Evolutionary conservation across 1,284 basidiomycete genomes (phyloP), one percentile per base, ranked within the genome.

Genomic region (Microbotryum intermedium): DNA sequence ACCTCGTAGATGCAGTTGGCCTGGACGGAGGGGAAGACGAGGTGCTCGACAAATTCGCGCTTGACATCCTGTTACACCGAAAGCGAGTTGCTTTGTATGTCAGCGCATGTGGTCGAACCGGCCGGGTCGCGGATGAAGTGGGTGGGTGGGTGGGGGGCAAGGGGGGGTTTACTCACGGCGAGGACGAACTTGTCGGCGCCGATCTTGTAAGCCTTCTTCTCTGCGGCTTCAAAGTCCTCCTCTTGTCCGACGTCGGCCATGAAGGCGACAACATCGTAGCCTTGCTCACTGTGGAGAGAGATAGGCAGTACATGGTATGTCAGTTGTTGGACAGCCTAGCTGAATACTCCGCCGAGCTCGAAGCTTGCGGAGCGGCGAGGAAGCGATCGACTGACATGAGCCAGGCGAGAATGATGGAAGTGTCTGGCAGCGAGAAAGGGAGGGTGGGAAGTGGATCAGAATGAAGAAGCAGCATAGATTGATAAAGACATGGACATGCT

Each of bases 161-260:
- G 26, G 11, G 6, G 48, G 50, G 1, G 11, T 11, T 18, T 43
- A 69, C 74, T 61, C 59, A 88, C 90, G 78, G 87, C 86, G 53
- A 94, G 80, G 81, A 91, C 88, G 81, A 97, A 97, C 77, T 90
- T 93, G 74, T 88, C 87, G 43, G 94, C 94, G 64, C 94, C 95
- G 64, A 94, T 90, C 70, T 83, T 83, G 69, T 94, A 79, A 29
- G 94, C 93, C 78, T 99, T 99, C 72, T 81, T 81, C 70, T 87
- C 84, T 57, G 94, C 94, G 61, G 93, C 93, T 64, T 83, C 89
- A 73, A 95, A 98, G 77, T 99, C 93, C 88, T 98, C 94, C 77
- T 97, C 92, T 77, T 97, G 94, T 30, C 94, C 94, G 68, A 97
- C 91, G 79, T 97, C 91, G 54, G 93, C 93, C 92, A 98, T 95